Evolutionary conservation across 805 yeast species (phyloP), one percentile per base, ranked within the genome.

Genomic region (Pichia sporocuriosa): DNA sequence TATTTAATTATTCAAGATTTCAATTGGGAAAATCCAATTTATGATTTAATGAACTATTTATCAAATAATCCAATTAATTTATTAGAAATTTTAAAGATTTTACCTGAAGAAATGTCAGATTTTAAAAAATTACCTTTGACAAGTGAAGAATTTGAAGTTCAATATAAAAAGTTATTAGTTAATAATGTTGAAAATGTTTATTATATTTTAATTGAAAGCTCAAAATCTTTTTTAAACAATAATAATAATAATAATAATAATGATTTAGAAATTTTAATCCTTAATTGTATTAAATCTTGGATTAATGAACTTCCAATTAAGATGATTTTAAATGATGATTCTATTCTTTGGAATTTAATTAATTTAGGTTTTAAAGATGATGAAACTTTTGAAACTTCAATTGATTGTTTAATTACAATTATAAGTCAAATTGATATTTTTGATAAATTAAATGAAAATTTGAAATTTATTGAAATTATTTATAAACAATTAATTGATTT

Each of bases 41-140:
- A 65, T 20, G 96, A 88, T 49, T 73, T 87, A 42, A 75, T 84
- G 13, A 47, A 68, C 4, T 57, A 63, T 16, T 61, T 83, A 29
- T 68, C 74, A 15, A 48, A 62, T 39, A 62, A 66, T 36, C 57
- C 72, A 52, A 57, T 65, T 4, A 65, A 76, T 37, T 59, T 90
- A 32, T 67, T 94, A 42, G 94, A 85, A 56, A 88, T 90, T 54
- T 71, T 93, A 48, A 81, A 79, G 57, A 81, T 93, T 39, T 66
- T 93, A 43, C 98, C 99, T 1, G 97, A 93, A 59, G 98, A 93
- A 62, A 72, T 88, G 33, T 63, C 80, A 33, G 94, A 84, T 52
- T 77, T 80, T 38, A 84, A 81, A 50, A 79, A 79, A 44, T 77
- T 93, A 1, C 81, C 89, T 15, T 67, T 90, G 48, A 77, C 87